phyloP scores from a whole-genome alignment of 768 basidiomycete species.

The Psilocybe azurescens region DNA sequence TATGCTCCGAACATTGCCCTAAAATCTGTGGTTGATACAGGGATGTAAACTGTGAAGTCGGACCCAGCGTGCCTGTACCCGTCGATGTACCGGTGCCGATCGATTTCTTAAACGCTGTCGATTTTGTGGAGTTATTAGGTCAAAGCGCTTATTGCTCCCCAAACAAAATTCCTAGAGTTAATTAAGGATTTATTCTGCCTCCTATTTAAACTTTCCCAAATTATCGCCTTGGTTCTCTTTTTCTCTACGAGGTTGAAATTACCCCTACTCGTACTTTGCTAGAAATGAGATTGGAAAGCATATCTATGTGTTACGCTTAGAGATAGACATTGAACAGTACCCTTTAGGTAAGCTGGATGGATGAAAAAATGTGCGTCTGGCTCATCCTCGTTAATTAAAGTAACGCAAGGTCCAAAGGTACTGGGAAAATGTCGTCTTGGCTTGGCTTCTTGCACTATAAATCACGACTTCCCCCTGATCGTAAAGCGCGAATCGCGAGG shows the following conservation, averaged over 20 bases:
- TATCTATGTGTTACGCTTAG: too few relatives aligned
- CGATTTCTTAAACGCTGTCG: slow-evolving; percentile 23
- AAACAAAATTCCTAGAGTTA: slow-evolving; percentile 17
- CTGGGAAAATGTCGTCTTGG: too few relatives aligned
- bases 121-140: slow-evolving; percentile 23
- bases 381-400: too few relatives aligned
- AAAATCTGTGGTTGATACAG: background rate
- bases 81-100: slow-evolving; percentile 19
- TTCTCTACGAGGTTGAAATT: background rate
- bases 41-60: slow-evolving; percentile 13
- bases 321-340: too few relatives aligned
- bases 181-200: background rate
- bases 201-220: background rate
- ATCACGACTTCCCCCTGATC: too few relatives aligned
- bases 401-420: too few relatives aligned
- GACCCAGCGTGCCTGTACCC: slow-evolving; percentile 16
- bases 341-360: too few relatives aligned
- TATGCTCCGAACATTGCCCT: background rate
- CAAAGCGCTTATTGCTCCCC: slow-evolving; percentile 23
- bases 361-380: too few relatives aligned
- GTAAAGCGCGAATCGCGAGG: too few relatives aligned
- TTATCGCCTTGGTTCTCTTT: background rate
- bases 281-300: too few relatives aligned
- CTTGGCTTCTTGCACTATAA: too few relatives aligned
- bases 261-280: too few relatives aligned